phyloP scores from a whole-genome alignment of 1,139 yeast species.

The Candida sanyaensis region DNA sequence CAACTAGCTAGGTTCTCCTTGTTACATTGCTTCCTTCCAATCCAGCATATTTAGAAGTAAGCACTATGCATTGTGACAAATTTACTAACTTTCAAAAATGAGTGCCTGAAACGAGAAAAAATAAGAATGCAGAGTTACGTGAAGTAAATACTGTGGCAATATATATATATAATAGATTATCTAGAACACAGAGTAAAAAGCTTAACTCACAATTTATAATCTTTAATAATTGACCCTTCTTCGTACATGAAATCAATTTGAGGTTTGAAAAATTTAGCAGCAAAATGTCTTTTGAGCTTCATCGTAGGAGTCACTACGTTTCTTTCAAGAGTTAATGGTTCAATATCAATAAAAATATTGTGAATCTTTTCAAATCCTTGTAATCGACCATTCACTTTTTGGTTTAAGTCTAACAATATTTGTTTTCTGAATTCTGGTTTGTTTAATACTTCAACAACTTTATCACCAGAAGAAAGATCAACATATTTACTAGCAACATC shows the following conservation, averaged over 20 bases:
- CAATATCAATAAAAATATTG: conserved; percentile 34
- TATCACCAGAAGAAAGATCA: conserved; percentile 1
- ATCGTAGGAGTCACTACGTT: conserved; percentile 45
- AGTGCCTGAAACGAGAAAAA: too few species aligned
- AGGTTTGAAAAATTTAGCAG: conserved; percentile 30
- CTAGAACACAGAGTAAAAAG: too few species aligned
- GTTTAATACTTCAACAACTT: background rate
- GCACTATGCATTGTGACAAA: too few species aligned
- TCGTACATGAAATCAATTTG: conserved; percentile 25
- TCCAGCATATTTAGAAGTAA: too few species aligned
- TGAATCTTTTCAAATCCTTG: conserved; percentile 41
- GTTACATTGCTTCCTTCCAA: too few species aligned
- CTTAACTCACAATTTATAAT: conserved; percentile 18
- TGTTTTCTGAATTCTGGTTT: conserved; percentile 8
- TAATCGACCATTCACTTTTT: conserved; percentile 22
- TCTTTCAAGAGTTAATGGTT: conserved; percentile 42
- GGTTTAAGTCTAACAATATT: conserved; percentile 31
- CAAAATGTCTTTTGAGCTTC: conserved; percentile 41
- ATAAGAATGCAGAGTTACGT: too few species aligned
- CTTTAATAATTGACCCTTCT: conserved; percentile 47
- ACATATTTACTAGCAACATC: conserved; percentile 10
- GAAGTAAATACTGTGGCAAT: too few species aligned
- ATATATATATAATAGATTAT: too few species aligned
- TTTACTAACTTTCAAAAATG: too few species aligned
- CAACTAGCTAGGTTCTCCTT: too few species aligned